Evolutionary conservation across 2,329 filamentous ascomycete genomes (phyloP), one percentile per base, ranked within the genome.

Genomic region (Aspergillus phoenicis): DNA sequence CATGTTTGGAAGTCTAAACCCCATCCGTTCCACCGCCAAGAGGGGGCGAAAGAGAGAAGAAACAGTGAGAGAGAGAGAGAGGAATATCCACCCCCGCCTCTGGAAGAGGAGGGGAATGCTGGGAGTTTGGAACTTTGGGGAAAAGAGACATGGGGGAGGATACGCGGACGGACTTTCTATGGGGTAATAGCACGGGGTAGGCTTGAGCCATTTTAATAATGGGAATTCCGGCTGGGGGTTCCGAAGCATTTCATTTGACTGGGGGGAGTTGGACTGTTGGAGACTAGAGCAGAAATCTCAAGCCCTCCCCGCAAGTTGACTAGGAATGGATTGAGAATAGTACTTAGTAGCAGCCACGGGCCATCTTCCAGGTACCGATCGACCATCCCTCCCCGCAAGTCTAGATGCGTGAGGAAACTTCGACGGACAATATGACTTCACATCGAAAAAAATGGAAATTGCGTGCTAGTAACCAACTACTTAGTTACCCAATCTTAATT

Each of bases 341-440:
- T 36, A 15, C 11, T 4, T 5, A 15, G 11, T 30, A 36, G 11
- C 13, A 36, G 61, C n/a, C 15, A 51, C 58, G 57, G 58, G 54
- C 52, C 51, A 57, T 59, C 62, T 63, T 66, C 64, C 66, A 64
- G 66, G 62, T 49, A 67, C 62, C 60, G 68, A 67, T 69, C 64
- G 63, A 48, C 65, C 57, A 58, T 56, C 63, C 64, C 66, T 63
- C 61, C 66, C 33, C 33, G 33, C 33, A 36, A 68, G 58, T 56
- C 58, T 48, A 45, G 39, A 55, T 22, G 57, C 59, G 60, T 57
- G 51, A 48, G 58, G 41, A 45, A 45, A 22, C 10, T 45, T 45
- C 41, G 41, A 17, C 41, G 20, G 41, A 30, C 28, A 30, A 45
- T 17, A 45, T 61, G 51, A 60, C 57, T 59, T 52, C 41, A 30